Evolutionary conservation across 2,329 filamentous ascomycete genomes (phyloP), one percentile per base, ranked within the genome.

Genomic region (Calonectria leucothoes): DNA sequence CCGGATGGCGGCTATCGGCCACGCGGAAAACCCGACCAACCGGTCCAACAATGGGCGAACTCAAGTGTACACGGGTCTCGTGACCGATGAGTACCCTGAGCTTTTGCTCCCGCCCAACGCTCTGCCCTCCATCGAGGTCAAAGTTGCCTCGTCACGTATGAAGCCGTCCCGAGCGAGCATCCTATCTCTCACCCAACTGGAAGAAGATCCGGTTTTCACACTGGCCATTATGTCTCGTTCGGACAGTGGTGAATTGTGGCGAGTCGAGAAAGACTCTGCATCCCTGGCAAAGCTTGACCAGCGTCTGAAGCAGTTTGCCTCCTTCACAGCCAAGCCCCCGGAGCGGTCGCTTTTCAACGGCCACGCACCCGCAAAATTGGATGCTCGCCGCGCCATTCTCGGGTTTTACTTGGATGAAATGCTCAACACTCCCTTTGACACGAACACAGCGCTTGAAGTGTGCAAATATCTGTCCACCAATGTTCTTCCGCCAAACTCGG

Each of bases 131-230:
- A 93, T 99, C 70, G 91, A 94, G 75, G 92, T 98, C 61, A 94
- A 91, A 82, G 96, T 98, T 5, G 95, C 95, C 4, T 98, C 97
- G 6, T 98, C 97, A 27, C 93, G 97, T n/a, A 92, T 99, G 88
- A 95, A 95, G 81, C 97, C 96, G 17, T 98, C 96, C 0, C 90
- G 96, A 75, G 92, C 95, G 45, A 98, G 96, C 82, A 91, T 97
- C 78, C 87, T 98, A 80, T 94, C 93, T 2, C 87, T 95, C 14
- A 96, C 92, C 65, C 93, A 94, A 74, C 88, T 94, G 25, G 96
- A 98, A 71, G 96, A 98, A 81, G 96, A 98, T 79, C 95, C 96
- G 0, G 96, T 98, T 0, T 98, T 98, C 81, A 98, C 95, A 0
- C 87, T 99, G 67, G 96, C 95, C 23, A 87, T 99, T 42, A 93